Base-by-base conservation (phyloP, 441 rosid species). In the Aleurites moluccanus region DNA sequence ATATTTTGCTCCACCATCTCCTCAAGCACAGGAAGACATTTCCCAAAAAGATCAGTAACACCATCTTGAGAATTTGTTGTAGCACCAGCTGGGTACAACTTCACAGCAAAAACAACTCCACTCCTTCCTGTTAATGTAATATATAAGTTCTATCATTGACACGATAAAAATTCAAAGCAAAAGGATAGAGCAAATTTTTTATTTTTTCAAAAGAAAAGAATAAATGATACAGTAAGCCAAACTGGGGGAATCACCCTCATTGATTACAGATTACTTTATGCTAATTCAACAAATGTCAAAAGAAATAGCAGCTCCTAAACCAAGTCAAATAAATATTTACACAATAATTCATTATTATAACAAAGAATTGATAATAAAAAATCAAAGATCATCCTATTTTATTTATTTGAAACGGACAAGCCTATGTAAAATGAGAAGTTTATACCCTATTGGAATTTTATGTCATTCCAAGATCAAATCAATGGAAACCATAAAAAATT, bases 71-170 rank as follows among this genome's bases (percentile, higher is more conserved):
- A 93, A 81, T 95, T 95, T 40, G 99, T 93, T 23, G 98, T 90
- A 45, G 98, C 98, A n/a, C 99, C 97, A 28, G 96, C 99, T 77
- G 99, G 99, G 77, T 95, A 91, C 75, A 93, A 72, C 88, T 95
- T 95, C 70, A 95, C 97, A 69, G 92, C 97, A 85, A 83, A 88
- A 80, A 93, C 91, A 64, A 88, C 85, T 25, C 98, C 97, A 77
- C 97, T 90, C 73, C 68, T 84, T 82, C 88, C 99, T 95, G 85
- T 73, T 74, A 74, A 80, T 21, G 44, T 11, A 65, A 64, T n/a
- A n/a, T n/a, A n/a, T 57, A 15, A 55, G 14, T n/a, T n/a, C 18
- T 45, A 6, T 62, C 20, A 73, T 20, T 27, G 23, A 75, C 74
- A 63, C 28, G 38, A n/a, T 28, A 73, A 33, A 33, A 76, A 68